A percentile compares a stretch with the other conserved stretches of the same genome.
phyloP scores from a whole-genome alignment of 2,329 filamentous ascomycete species.

The Fusarium sp. region DNA sequence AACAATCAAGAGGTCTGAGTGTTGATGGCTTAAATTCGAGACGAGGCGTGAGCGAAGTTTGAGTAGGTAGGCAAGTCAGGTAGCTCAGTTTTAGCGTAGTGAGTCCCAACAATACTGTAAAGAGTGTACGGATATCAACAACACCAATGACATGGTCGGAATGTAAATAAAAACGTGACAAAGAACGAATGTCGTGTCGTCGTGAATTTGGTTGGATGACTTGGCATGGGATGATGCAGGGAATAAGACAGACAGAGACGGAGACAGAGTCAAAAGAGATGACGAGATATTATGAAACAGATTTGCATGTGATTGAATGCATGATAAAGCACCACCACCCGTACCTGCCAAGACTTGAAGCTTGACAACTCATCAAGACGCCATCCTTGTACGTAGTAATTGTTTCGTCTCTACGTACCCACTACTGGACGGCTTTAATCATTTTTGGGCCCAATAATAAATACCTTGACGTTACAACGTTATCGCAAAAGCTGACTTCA shows the following conservation, averaged over 20 bases:
- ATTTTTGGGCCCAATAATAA: not conserved
- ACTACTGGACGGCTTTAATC: not conserved
- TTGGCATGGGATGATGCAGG: conserved; percentile 20
- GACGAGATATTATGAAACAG: conserved; percentile 40
- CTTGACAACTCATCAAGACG: conserved; percentile 10
- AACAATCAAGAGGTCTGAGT: not conserved
- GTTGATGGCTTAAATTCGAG: conserved; percentile 4
- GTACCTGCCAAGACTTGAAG: conserved; percentile 24
- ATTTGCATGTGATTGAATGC: conserved; percentile 47
- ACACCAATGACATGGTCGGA: conserved; percentile 39
- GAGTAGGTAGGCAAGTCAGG: not conserved
- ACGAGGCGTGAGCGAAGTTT: conserved; percentile 19
- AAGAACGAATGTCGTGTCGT: conserved; percentile 41
- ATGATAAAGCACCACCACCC: conserved; percentile 14
- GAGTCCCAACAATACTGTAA: not conserved
- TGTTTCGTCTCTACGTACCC: not conserved
- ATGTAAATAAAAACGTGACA: conserved; percentile 43
- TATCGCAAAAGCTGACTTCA: not conserved
- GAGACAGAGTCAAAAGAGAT: conserved; percentile 30
- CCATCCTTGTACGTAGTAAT: not conserved
- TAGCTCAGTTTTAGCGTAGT: not conserved
- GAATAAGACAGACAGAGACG: conserved; percentile 10
- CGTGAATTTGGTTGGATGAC: conserved; percentile 19
- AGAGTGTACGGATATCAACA: not conserved
- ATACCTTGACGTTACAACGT: not conserved